Evolutionary conservation across 768 basidiomycete species (phyloP).

Genomic region (Kwoniella heveanensis): DNA sequence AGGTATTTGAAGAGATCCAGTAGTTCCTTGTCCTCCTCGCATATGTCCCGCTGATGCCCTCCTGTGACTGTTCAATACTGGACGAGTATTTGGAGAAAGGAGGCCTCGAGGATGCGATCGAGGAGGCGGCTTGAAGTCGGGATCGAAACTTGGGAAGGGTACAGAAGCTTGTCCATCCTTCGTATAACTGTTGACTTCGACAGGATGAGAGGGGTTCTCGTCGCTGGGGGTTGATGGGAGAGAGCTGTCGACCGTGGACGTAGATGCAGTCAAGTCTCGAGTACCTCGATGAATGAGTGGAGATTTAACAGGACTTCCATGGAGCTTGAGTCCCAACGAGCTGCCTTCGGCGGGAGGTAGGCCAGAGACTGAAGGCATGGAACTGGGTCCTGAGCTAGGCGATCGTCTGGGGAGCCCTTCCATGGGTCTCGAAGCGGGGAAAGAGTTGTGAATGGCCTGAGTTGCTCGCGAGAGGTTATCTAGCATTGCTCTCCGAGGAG

Average conservation of each 20-base stretch:
- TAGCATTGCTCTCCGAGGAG: constrained; percentile 34
- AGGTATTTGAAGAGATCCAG: constrained; percentile 49
- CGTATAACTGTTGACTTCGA: constrained; percentile 3
- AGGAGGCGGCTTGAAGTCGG: constrained; percentile 31
- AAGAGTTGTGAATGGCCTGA: constrained; percentile 22
- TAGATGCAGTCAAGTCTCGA: constrained; percentile 44
- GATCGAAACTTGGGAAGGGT: constrained; percentile 36
- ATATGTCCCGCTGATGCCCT: constrained; percentile 32
- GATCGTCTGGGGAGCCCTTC: constrained; percentile 41
- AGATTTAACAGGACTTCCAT: constrained; percentile 33
- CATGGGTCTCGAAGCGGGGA: constrained; percentile 36
- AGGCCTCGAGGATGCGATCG: constrained; percentile 21
- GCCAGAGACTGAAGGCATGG: constrained; percentile 19
- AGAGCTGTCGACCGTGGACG: constrained; percentile 39
- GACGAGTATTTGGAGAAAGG: constrained; percentile 24
- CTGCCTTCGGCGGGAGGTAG: constrained; percentile 24
- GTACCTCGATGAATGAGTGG: constrained; percentile 23
- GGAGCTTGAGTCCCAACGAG: constrained; percentile 43
- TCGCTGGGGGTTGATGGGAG: constrained; percentile 44
- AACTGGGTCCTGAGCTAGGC: constrained; percentile 15
- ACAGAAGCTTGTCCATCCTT: constrained; percentile 18
- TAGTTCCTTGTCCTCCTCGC: constrained; percentile 31
- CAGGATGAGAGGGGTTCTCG: constrained; percentile 24
- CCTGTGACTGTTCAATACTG: constrained; percentile 19
- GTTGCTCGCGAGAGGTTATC: constrained; percentile 31